Percentiles rank a stretch among this genome's conserved stretches.
These are phyloP conservation scores for Oxytropis ochrocephala DNA, from an alignment of 306 rosid genomes.

Conservation along the genomic window DNA sequence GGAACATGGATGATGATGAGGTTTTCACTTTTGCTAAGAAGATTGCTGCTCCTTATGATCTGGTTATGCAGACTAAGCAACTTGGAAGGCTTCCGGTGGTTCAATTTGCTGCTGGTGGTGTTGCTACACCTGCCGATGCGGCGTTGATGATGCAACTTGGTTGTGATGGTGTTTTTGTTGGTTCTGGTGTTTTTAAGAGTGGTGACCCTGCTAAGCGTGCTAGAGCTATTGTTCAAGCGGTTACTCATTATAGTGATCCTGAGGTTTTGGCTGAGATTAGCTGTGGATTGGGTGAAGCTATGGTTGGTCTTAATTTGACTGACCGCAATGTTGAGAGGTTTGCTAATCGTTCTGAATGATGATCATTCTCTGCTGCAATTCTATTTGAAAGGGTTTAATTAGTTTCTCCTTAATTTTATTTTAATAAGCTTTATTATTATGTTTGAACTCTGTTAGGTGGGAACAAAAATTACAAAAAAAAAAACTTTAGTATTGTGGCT, in stretches of 20 bases:
- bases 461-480: not conserved
- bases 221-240: conserved; percentile 80
- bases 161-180: conserved; percentile 85
- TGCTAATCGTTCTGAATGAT: conserved; percentile 57
- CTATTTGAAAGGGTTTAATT: conserved; percentile 11
- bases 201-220: conserved; percentile 78
- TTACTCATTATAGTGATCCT: conserved; percentile 75
- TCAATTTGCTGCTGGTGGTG: conserved; percentile 83
- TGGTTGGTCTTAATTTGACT: conserved; percentile 74
- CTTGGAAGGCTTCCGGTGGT: conserved; percentile 87
- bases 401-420: not conserved
- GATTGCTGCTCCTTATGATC: conserved; percentile 76
- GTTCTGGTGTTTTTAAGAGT: conserved; percentile 86
- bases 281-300: conserved; percentile 80
- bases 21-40: conserved; percentile 72
- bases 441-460: not conserved
- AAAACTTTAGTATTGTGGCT: not conserved
- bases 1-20: conserved; percentile 88
- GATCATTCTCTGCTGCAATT: not conserved
- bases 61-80: conserved; percentile 90
- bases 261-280: conserved; percentile 75
- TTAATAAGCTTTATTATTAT: conserved; percentile 14
- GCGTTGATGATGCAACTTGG: conserved; percentile 93
- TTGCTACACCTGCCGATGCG: conserved; percentile 83
- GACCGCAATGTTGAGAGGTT: conserved; percentile 76